Conservation (phyloP, 73 alveolate genomes). For the Paramecium caudatum region DNA sequence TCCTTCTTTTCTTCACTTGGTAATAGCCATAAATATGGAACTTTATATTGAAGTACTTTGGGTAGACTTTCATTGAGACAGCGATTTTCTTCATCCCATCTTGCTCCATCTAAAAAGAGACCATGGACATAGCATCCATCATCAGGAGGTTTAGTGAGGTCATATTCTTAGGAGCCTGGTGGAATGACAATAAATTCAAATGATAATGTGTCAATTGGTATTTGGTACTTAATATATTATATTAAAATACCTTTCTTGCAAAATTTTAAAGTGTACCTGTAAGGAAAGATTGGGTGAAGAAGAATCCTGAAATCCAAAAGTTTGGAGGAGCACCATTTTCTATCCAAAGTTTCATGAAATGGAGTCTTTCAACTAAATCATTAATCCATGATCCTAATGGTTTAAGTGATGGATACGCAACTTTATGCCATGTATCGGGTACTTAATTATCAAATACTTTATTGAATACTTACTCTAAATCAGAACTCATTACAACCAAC, state of each 20-base stretch:
- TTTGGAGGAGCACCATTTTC: conserved; percentile 99
- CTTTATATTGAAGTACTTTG: conserved; percentile 90
- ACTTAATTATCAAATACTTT: conserved; percentile 95
- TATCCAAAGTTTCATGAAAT: conserved; percentile 99
- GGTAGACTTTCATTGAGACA: conserved; percentile 97
- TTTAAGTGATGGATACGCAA: conserved; percentile 98
- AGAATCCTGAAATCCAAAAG: conserved; percentile 99
- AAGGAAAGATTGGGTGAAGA: conserved; percentile 99
- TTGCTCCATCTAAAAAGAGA: conserved; percentile 99
- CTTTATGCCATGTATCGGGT: conserved; percentile 93
- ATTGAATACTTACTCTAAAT: conserved; percentile 92
- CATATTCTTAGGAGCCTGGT: conserved; percentile 90
- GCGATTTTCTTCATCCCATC: conserved; percentile 97
- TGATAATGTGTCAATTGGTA: conserved; percentile 94
- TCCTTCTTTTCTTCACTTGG: conserved; percentile 91
- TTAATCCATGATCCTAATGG: conserved; percentile 99
- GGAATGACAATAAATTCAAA: conserved; percentile 95
- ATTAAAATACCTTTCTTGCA: conserved; percentile 93
- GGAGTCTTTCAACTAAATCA: conserved; percentile 97
- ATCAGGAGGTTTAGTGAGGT: conserved; percentile 90
- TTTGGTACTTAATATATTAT: conserved; percentile 91
- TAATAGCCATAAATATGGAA: conserved; percentile 95
- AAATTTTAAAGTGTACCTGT: conserved; percentile 98
- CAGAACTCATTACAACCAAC: conserved; percentile 95
- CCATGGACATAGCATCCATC: conserved; percentile 99